Conservation (phyloP, 805 yeast genomes). For the Nakazawaea ernobii region DNA sequence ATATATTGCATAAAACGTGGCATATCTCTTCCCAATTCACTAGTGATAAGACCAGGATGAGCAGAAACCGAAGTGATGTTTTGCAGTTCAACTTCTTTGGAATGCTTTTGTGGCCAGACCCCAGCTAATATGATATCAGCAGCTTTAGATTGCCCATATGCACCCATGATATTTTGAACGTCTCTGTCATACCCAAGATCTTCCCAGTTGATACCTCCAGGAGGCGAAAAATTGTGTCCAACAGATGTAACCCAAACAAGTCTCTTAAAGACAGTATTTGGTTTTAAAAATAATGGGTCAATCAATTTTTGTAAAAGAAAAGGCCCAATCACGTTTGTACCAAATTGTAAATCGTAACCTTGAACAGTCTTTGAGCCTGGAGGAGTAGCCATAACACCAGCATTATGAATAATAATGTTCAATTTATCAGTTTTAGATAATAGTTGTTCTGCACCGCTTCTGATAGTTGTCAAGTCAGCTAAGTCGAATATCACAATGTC, state of each 20-base stretch:
- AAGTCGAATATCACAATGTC: constrained; percentile 22
- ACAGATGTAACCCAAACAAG: constrained; percentile 1
- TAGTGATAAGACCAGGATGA: constrained; percentile 35
- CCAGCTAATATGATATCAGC: constrained; percentile 29
- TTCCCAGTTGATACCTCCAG: constrained; percentile 6
- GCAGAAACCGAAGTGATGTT: constrained; percentile 26
- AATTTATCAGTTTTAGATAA: constrained; percentile 20
- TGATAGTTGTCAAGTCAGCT: constrained; percentile 35
- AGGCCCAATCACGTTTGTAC: constrained; percentile 42
- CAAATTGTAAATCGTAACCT: constrained; percentile 41
- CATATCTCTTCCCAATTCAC: constrained; percentile 28
- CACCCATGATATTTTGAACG: background rate
- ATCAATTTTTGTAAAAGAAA: constrained; percentile 34
- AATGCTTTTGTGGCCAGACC: constrained; percentile 28
- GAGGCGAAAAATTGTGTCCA: constrained; percentile 1
- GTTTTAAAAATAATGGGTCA: constrained; percentile 29
- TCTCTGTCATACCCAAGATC: background rate
- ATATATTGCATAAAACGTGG: background rate
- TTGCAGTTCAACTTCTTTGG: constrained; percentile 17
- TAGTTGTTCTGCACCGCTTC: constrained; percentile 28
- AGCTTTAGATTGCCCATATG: constrained; percentile 40
- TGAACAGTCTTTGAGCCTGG: constrained; percentile 30
- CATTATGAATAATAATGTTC: constrained; percentile 35
- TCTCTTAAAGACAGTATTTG: background rate
- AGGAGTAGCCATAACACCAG: constrained; percentile 39